A percentile compares a stretch with the other conserved stretches of the same genome.
phyloP scores from a whole-genome alignment of 2,329 filamentous ascomycete species.

The Claviceps sp. region DNA sequence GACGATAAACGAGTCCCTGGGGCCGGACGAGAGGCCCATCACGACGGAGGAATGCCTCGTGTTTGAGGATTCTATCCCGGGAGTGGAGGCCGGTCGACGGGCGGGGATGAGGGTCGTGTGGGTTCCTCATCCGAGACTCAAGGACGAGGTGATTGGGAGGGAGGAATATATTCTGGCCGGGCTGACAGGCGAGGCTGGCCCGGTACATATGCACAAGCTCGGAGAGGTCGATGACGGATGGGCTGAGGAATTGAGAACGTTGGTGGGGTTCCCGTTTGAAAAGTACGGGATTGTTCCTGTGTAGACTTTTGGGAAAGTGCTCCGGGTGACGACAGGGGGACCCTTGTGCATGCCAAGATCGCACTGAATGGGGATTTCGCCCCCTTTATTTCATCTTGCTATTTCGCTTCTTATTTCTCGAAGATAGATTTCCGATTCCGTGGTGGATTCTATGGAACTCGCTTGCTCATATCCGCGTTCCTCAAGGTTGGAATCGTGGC shows the following conservation, averaged over 20 bases:
- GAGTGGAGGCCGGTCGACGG: conserved; percentile 77
- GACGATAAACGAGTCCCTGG: conserved; percentile 66
- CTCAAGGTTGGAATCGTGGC: no score
- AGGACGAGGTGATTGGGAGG: conserved; percentile 60
- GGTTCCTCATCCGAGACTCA: conserved; percentile 71
- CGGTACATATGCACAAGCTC: conserved; percentile 39
- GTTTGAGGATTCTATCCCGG: conserved; percentile 90
- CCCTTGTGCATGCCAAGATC: no score
- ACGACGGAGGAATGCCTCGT: conserved; percentile 80
- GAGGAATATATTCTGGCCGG: conserved; percentile 78
- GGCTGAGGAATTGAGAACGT: conserved; percentile 38
- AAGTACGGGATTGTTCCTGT: conserved; percentile 42
- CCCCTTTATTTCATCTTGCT: no score
- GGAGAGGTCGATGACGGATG: conserved; percentile 47
- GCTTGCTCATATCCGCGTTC: no score
- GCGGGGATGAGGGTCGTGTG: conserved; percentile 93
- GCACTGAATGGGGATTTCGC: no score
- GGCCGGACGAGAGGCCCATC: conserved; percentile 49
- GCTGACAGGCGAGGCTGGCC: conserved; percentile 53
- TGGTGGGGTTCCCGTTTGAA: conserved; percentile 44
- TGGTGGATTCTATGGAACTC: no score
- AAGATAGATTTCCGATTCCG: not conserved
- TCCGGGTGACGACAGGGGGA: no score
- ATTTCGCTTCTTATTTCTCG: not conserved
- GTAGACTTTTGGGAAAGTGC: not conserved